phyloP scores from a whole-genome alignment of 1,284 basidiomycete genomes.

The Pyrrhoderma lamaoense region DNA sequence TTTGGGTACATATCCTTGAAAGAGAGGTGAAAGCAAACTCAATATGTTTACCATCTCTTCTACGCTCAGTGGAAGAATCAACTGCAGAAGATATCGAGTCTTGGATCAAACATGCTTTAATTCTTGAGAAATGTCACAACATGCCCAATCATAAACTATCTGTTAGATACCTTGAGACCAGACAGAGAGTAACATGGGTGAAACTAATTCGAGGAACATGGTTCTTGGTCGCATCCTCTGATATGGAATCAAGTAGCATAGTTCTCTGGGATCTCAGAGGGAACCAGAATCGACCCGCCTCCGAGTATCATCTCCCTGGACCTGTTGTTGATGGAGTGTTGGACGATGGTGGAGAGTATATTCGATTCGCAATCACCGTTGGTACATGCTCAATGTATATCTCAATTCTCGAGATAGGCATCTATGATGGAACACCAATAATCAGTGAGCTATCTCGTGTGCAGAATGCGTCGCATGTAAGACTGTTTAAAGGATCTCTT shows the following conservation, averaged over 20 bases:
- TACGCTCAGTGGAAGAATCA: not conserved
- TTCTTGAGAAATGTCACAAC: not conserved
- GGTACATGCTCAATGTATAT: conserved; percentile 4
- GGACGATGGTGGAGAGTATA: not conserved
- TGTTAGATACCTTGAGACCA: not conserved
- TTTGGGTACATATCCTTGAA: not conserved
- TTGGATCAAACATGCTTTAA: conserved; percentile 1
- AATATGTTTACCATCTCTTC: not conserved
- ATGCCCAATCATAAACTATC: not conserved
- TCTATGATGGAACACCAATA: not conserved
- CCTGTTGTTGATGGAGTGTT: conserved; percentile 8
- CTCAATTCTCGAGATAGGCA: not conserved
- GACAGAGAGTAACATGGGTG: conserved; percentile 2
- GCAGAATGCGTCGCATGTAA: conserved; percentile 3
- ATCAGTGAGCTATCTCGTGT: not conserved
- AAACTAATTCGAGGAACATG: conserved; percentile 3
- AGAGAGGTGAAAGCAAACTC: not conserved
- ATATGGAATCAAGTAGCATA: not conserved
- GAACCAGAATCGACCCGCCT: too few species aligned
- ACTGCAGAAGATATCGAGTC: not conserved
- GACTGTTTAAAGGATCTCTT: not conserved
- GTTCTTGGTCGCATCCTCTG: conserved; percentile 7
- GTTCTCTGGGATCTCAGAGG: not conserved
- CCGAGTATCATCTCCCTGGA: not conserved
- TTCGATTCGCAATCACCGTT: not conserved